A percentile compares a stretch with the other conserved stretches of the same genome.
phyloP scores from a whole-genome alignment of 345 rosid genomes.

The Rubroshorea leprosula region DNA sequence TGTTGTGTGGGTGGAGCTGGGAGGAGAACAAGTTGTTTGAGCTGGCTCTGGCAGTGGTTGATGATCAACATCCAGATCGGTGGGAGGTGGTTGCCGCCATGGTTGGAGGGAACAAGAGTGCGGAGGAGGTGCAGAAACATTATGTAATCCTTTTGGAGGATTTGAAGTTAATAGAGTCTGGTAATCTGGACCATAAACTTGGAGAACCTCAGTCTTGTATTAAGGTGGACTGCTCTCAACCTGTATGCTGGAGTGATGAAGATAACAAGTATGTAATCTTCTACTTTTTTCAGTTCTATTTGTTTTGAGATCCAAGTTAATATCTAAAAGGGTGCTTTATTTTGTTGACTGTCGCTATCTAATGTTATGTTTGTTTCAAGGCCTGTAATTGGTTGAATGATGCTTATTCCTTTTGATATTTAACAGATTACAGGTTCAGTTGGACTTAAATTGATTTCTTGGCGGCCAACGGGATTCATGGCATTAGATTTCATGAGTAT shows the following conservation, averaged over 20 bases:
- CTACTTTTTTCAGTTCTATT: background rate
- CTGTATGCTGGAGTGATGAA: conserved; percentile 46
- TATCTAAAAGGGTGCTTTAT: too few species aligned
- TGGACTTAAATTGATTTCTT: conserved; percentile 35
- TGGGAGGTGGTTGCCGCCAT: conserved; percentile 64
- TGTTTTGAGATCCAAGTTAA: too few species aligned
- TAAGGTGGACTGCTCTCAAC: too few species aligned
- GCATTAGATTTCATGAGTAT: background rate
- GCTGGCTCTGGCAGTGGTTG: conserved; percentile 61
- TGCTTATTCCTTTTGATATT: conserved; percentile 10
- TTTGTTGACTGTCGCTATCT: too few species aligned
- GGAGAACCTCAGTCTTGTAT: too few species aligned
- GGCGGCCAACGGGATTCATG: background rate
- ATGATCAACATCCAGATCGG: conserved; percentile 48
- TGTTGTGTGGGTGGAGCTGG: conserved; percentile 61
- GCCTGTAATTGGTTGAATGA: background rate
- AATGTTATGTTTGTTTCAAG: background rate
- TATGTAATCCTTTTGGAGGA: conserved; percentile 58
- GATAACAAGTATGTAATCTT: conserved; percentile 42
- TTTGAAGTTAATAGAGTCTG: conserved; percentile 55
- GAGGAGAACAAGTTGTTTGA: conserved; percentile 75
- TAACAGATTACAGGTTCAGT: conserved; percentile 40
- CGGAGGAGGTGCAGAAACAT: conserved; percentile 53
- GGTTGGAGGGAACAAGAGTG: conserved; percentile 58
- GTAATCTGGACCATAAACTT: conserved; percentile 45